These are phyloP conservation scores for Chenopodium formosanum DNA, from an alignment of 148 eudicot species.

Conservation along the genomic window DNA sequence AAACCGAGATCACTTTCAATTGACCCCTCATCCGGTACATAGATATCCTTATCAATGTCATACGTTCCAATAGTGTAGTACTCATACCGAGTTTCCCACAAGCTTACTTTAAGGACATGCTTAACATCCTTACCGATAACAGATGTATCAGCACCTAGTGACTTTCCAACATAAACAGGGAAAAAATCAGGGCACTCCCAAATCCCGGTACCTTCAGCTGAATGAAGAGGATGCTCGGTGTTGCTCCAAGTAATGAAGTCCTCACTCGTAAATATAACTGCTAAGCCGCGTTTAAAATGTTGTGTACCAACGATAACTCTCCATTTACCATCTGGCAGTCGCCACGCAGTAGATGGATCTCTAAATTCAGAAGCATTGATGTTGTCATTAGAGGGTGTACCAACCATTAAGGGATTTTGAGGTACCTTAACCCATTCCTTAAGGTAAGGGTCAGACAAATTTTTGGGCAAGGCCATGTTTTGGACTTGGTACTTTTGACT, in stretches of 20 bases:
- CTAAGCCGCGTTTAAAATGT: constrained; percentile 14
- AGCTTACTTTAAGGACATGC: constrained; percentile 51
- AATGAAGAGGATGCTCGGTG: constrained; percentile 22
- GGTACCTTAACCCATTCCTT: constrained; percentile 48
- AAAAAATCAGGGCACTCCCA: constrained; percentile 47
- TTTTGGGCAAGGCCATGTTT: constrained; percentile 49
- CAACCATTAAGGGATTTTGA: constrained; percentile 38
- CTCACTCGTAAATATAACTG: constrained; percentile 30
- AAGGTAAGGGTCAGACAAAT: constrained; percentile 49
- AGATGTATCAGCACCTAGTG: constrained; percentile 36
- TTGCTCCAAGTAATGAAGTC: constrained; percentile 31
- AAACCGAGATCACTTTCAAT: constrained; percentile 29
- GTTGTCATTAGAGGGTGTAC: constrained; percentile 5
- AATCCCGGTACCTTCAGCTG: constrained; percentile 22
- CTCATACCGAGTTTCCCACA: constrained; percentile 30
- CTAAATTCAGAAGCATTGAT: constrained; percentile 27
- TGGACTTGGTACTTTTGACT: constrained; percentile 32
- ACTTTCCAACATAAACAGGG: constrained; percentile 31
- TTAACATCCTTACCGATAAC: constrained; percentile 22
- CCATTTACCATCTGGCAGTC: constrained; percentile 33
- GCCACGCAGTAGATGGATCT: constrained; percentile 54
- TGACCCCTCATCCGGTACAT: constrained; percentile 35
- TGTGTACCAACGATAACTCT: constrained; percentile 20
- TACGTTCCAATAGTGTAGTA: constrained; percentile 47
- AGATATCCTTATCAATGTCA: constrained; percentile 33